These are phyloP conservation scores for Penicillium tannophilum DNA, from an alignment of 495 filamentous ascomycete species.

Conservation along the genomic window DNA sequence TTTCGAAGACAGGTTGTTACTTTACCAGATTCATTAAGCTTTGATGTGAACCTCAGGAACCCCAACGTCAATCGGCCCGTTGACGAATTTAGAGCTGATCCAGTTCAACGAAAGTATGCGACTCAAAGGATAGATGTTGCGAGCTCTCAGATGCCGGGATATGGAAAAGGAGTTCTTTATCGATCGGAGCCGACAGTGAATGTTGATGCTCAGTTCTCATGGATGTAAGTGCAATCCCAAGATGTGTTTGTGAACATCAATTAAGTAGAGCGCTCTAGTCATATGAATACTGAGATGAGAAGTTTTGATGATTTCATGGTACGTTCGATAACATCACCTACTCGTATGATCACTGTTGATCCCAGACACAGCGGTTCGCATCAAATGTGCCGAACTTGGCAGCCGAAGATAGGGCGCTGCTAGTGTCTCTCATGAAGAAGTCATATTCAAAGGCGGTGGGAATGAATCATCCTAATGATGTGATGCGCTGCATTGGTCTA, in stretches of 20 bases:
- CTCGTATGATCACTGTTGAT: not conserved
- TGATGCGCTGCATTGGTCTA: not conserved
- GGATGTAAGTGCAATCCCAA: slow-evolving; percentile 2
- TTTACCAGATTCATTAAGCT: not conserved
- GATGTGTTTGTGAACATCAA: not conserved
- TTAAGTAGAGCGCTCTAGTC: not conserved
- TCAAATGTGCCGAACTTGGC: slow-evolving; percentile 3
- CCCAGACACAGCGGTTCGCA: not conserved
- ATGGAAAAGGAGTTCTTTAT: slow-evolving; percentile 1
- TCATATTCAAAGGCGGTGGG: not conserved
- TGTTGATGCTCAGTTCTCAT: slow-evolving; percentile 1
- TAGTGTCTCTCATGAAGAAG: not conserved
- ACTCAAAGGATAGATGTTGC: slow-evolving; percentile 2
- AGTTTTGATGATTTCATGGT: slow-evolving; percentile 5
- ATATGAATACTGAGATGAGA: not conserved
- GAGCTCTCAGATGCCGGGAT: slow-evolving; percentile 5
- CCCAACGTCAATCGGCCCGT: not conserved
- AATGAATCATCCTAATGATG: not conserved
- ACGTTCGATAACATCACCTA: not conserved
- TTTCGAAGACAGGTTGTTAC: not conserved
- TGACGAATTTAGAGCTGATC: not conserved
- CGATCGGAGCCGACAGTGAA: not conserved
- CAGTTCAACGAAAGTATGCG: not conserved
- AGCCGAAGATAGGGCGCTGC: slow-evolving; percentile 3
- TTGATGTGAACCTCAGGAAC: slow-evolving; percentile 1